Evolutionary conservation across 768 basidiomycete species (phyloP), one percentile per base, ranked within the genome.

Genomic region (Dacryopinax spathularia): DNA sequence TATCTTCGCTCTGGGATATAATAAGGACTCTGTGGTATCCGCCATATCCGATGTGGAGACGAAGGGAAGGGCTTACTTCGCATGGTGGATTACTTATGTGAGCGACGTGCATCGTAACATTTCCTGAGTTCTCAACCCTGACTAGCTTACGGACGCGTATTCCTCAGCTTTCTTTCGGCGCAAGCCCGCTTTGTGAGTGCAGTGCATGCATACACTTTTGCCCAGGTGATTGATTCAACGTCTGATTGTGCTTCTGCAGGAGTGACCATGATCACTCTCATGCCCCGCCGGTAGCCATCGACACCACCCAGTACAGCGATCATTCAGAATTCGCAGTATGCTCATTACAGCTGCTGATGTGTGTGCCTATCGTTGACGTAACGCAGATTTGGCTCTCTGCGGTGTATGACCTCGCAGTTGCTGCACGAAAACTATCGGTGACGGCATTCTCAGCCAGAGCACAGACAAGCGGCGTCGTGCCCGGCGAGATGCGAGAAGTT

Each of bases 11-110:
- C 64, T 73, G 12, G 70, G 69, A 15, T 68, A 66, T 39, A 70
- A 72, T 60, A 66, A 65, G 12, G 36, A 66, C 27, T 60, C 60
- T 7, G 68, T 69, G 25, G 43, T 72, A 2, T 35, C 66, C 15
- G 59, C 43, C 20, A 65, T 72, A 16, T 33, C 62, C 16, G 68
- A 71, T 34, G 64, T 65, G 36, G 65, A 68, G 20, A 63, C 66
- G 13, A 60, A 70, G 2, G 65, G 65, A 10, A 63, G 67, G 35
- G 63, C 68, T 15, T 65, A 69, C 61, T 92, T 91, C 70, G 87
- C 91, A 1, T 93, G 91, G 87, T 94, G 92, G 91, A 88, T 92
- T 83, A 86, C 91, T 7, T 89, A 87, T 73, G 60, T 71, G 20
- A 65, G 60, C 36, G n/a, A 56, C 15, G 33, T 29, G 3, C 41